Percentiles rank a stretch among this genome's conserved stretches.
Conservation (phyloP, 805 yeast genomes). For the Metschnikowia chrysomelidarum region DNA sequence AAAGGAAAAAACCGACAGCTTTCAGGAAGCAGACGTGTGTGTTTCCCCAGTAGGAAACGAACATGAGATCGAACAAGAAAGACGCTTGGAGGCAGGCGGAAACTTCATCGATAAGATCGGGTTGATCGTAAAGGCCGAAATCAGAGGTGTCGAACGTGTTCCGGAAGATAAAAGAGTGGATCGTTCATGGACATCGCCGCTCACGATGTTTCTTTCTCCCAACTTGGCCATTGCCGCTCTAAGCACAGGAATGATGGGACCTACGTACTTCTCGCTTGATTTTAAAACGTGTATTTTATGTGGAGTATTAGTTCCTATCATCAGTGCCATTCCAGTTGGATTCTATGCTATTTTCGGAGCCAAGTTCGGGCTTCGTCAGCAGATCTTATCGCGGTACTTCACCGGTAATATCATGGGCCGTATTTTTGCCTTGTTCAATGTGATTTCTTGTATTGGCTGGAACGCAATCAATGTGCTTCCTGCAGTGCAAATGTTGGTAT, state of each 20-base stretch:
- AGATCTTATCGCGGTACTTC: conserved; percentile 29
- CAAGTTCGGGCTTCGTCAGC: conserved; percentile 24
- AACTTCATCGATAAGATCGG: conserved; percentile 25
- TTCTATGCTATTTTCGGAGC: conserved; percentile 17
- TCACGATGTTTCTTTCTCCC: conserved; percentile 30
- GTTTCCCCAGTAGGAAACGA: background rate
- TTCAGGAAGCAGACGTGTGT: conserved; percentile 3
- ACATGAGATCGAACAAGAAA: conserved; percentile 4
- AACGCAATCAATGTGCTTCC: conserved; percentile 32
- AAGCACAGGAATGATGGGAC: conserved; percentile 19
- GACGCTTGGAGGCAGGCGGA: conserved; percentile 7
- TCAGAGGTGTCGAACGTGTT: conserved; percentile 29
- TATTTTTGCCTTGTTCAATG: conserved; percentile 27
- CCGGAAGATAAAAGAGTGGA: conserved; percentile 24
- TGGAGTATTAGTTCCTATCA: conserved; percentile 11
- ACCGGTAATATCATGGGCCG: conserved; percentile 33
- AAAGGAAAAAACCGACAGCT: conserved; percentile 4
- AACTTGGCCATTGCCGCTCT: conserved; percentile 23
- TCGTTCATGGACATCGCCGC: conserved; percentile 20
- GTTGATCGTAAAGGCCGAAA: conserved; percentile 25
- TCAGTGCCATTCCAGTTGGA: conserved; percentile 20
- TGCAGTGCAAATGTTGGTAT: conserved; percentile 28
- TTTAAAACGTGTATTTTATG: conserved; percentile 17
- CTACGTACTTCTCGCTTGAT: conserved; percentile 15
- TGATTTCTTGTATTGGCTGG: conserved; percentile 35